A percentile compares a stretch with the other conserved stretches of the same genome.
Conservation (phyloP, 1,139 yeast species). For the Taphrina communis region DNA sequence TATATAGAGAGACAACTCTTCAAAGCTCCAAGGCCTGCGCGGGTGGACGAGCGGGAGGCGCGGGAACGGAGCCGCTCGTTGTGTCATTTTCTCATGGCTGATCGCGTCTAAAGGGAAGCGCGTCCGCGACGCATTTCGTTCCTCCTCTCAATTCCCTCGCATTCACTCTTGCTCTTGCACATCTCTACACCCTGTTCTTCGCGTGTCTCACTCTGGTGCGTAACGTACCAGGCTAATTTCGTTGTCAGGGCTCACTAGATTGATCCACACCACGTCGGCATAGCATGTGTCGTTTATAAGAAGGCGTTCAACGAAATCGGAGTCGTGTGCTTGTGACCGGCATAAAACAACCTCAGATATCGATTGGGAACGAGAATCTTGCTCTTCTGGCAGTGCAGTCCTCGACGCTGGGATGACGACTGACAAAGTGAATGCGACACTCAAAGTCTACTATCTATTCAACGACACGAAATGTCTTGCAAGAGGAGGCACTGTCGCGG, state of each 20-base stretch:
- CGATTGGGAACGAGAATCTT: no score
- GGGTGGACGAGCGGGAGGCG: not conserved
- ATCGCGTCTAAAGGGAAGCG: constrained; percentile 30
- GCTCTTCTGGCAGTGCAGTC: no score
- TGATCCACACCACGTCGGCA: no score
- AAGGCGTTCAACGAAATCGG: not conserved
- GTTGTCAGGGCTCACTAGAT: no score
- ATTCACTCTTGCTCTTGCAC: not conserved
- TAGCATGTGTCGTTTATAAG: not conserved
- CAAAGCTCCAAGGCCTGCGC: not conserved
- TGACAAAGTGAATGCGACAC: constrained; percentile 19
- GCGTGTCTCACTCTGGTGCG: no score
- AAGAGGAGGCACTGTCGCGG: constrained; percentile 16
- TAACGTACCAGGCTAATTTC: no score
- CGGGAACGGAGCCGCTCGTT: constrained; percentile 7
- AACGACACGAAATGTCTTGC: constrained; percentile 30
- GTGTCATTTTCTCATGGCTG: constrained; percentile 14
- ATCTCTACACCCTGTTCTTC: no score
- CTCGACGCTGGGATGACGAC: not conserved
- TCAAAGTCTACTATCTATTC: constrained; percentile 31
- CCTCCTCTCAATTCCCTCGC: constrained; percentile 1
- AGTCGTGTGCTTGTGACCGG: not conserved
- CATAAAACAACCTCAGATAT: not conserved
- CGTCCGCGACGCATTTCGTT: constrained; percentile 24
- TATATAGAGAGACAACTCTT: no score